Percentiles rank a stretch among this genome's conserved stretches.
Conservation (phyloP, 2,329 filamentous ascomycete genomes). For the Alternaria viburni region DNA sequence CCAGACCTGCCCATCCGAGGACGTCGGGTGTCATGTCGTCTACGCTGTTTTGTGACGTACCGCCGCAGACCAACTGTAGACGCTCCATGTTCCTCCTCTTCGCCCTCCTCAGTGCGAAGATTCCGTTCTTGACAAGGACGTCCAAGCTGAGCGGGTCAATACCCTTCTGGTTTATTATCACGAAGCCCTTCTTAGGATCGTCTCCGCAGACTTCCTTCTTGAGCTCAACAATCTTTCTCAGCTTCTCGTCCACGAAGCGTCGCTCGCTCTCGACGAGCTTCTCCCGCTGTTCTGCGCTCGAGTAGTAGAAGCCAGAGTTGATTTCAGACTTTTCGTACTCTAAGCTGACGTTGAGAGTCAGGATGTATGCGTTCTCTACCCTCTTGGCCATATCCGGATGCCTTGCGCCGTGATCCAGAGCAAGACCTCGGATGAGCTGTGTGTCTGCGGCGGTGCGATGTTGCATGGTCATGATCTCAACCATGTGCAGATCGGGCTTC, state of each 20-base stretch:
- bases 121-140: conserved; percentile 96
- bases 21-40: conserved; percentile 88
- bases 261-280: conserved; percentile 98
- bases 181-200: conserved; percentile 93
- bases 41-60: conserved; percentile 91
- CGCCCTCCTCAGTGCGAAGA: conserved; percentile 88
- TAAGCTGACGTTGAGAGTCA: conserved; percentile 93
- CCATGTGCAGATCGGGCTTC: conserved; percentile 98
- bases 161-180: conserved; percentile 98
- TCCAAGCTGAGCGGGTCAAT: conserved; percentile 97
- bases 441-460: conserved; percentile 96
- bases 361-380: conserved; percentile 92
- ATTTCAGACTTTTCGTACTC: conserved; percentile 99
- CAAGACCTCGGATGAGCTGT: conserved; percentile 90
- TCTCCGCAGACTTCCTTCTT: conserved; percentile 97
- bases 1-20: conserved; percentile 92
- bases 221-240: conserved; percentile 95
- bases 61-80: conserved; percentile 91
- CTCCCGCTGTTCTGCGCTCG: conserved; percentile 92
- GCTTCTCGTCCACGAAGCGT: conserved; percentile 92
- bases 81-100: conserved; percentile 99
- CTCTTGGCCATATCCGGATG: conserved; percentile 99
- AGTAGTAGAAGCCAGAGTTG: conserved; percentile 99
- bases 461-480: conserved; percentile 99
- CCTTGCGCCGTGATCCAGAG: conserved; percentile 91